phyloP scores from a whole-genome alignment of 2,329 filamentous ascomycete species.

The Trichophyton simii region DNA sequence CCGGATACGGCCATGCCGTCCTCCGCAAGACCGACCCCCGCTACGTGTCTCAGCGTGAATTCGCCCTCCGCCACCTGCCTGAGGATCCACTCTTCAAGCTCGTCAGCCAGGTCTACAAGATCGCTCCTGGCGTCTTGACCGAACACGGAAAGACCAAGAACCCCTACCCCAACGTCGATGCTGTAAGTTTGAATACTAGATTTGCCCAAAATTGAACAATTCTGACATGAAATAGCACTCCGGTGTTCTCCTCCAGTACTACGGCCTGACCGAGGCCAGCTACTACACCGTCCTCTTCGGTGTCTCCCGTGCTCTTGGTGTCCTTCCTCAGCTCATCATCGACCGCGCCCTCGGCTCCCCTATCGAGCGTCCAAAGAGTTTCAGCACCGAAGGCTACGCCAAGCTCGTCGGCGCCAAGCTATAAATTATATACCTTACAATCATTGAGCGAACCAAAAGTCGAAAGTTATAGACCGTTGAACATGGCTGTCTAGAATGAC shows the following conservation, averaged over 20 bases:
- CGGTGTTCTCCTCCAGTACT: slow-evolving; percentile 98
- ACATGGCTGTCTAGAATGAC: not conserved
- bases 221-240: slow-evolving; percentile 50
- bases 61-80: slow-evolving; percentile 84
- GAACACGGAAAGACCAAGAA: slow-evolving; percentile 96
- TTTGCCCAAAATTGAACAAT: slow-evolving; percentile 5
- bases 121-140: slow-evolving; percentile 89
- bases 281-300: slow-evolving; percentile 99
- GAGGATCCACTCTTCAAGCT: slow-evolving; percentile 99
- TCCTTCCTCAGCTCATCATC: slow-evolving; percentile 98
- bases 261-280: slow-evolving; percentile 95
- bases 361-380: slow-evolving; percentile 97
- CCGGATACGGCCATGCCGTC: slow-evolving; percentile 96
- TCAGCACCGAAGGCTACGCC: slow-evolving; percentile 93
- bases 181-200: slow-evolving; percentile 25
- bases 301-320: slow-evolving; percentile 94
- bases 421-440: slow-evolving; percentile 41
- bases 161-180: slow-evolving; percentile 97
- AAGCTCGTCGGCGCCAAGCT: slow-evolving; percentile 84
- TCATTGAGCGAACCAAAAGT: not conserved
- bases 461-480: not conserved
- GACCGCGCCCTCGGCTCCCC: slow-evolving; percentile 93
- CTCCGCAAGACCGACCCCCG: slow-evolving; percentile 99
- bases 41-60: slow-evolving; percentile 96
- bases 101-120: slow-evolving; percentile 99